Evolutionary conservation across 495 filamentous ascomycete species (phyloP).

Genomic region (Hypoxylon trugodes): DNA sequence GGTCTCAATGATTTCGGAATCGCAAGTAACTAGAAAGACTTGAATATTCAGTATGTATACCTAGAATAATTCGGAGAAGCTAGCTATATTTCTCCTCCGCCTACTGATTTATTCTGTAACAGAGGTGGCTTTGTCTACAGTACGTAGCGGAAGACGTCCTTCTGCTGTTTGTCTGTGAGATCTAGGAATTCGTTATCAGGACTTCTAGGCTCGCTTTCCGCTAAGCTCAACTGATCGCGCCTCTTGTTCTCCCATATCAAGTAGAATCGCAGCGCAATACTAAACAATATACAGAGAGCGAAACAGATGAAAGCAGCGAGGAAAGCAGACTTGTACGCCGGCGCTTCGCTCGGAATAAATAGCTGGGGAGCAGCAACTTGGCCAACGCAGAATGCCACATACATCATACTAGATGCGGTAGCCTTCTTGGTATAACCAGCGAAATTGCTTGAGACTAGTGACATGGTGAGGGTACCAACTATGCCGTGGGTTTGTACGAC

Average conservation of each 20-base stretch:
- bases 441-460: constrained; percentile 58
- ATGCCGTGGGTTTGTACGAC: constrained; percentile 34
- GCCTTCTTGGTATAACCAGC: constrained; percentile 77
- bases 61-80: neutral
- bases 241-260: constrained; percentile 35
- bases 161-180: constrained; percentile 58
- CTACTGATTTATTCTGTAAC: neutral
- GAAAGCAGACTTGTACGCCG: constrained; percentile 44
- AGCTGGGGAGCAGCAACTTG: constrained; percentile 60
- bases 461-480: constrained; percentile 29
- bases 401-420: constrained; percentile 63
- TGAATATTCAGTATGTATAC: no score
- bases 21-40: no score
- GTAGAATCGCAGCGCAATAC: constrained; percentile 22
- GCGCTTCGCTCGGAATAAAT: constrained; percentile 30
- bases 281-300: constrained; percentile 30
- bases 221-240: constrained; percentile 3
- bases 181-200: constrained; percentile 45
- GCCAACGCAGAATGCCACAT: constrained; percentile 68
- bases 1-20: no score
- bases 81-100: neutral
- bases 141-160: constrained; percentile 55
- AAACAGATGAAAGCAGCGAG: constrained; percentile 38
- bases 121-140: neutral
- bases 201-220: constrained; percentile 11